Conservation (phyloP, 2,329 filamentous ascomycete genomes). For the Conoideocrella luteorostrata region DNA sequence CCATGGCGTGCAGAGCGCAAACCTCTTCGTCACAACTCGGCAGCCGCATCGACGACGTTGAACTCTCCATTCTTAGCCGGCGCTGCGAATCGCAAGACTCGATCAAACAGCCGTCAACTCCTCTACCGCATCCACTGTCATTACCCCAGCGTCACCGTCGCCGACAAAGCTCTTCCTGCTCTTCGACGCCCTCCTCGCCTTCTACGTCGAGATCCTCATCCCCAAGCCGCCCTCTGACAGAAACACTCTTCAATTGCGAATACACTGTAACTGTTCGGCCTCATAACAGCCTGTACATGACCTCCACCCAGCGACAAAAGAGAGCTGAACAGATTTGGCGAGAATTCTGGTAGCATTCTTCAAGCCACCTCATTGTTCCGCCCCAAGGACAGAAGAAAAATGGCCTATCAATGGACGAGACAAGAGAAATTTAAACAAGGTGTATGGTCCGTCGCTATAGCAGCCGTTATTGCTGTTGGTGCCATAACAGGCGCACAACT, state of each 20-base stretch:
- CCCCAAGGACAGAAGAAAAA: neutral
- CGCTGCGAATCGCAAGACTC: neutral
- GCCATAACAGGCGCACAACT: constrained; percentile 42
- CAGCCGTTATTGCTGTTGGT: constrained; percentile 40
- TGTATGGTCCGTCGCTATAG: constrained; percentile 37
- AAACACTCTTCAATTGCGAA: neutral
- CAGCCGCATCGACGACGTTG: constrained; percentile 1
- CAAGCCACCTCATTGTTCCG: no score
- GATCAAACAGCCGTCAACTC: neutral
- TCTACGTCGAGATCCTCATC: neutral
- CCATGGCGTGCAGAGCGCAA: neutral
- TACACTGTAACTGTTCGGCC: neutral
- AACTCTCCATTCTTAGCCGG: constrained; percentile 7
- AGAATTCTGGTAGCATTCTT: constrained; percentile 18
- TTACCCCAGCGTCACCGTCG: neutral
- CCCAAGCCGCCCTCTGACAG: neutral
- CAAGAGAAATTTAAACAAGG: constrained; percentile 28
- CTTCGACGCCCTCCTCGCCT: neutral
- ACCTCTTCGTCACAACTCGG: neutral
- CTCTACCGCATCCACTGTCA: neutral
- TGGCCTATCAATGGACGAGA: constrained; percentile 19
- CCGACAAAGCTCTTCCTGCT: neutral
- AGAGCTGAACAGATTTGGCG: constrained; percentile 20
- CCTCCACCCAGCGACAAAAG: constrained; percentile 15
- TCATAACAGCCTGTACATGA: constrained; percentile 12